Evolutionary conservation across 306 rosid species (phyloP), one percentile per base, ranked within the genome.

Genomic region (Sindora glabra): DNA sequence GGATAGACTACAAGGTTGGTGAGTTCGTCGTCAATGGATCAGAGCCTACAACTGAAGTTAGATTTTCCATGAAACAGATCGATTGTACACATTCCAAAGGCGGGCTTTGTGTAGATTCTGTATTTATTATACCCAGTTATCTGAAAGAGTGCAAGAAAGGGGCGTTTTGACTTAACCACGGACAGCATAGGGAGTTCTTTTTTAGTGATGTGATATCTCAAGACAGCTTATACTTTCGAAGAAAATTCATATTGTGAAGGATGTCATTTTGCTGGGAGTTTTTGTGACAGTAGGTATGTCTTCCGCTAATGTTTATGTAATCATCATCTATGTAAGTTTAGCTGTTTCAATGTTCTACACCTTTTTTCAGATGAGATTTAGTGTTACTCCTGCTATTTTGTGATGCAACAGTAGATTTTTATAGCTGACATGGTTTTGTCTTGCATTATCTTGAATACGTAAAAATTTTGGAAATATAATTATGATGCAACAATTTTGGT

Each of bases 1-100:
- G 97, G 95, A 75, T 89, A 48, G 92, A 89, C 73, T 92, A 89
- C 94, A 86, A 86, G 81, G 99, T 92, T 6, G 97, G 99, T n/a
- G 97, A 89, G 57, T 83, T 92, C 72, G 60, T 71, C 14, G 96
- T 86, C 57, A 66, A 48, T 2, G 82, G 81, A 47, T 60, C 81
- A 5, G 82, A 74, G 41, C 86, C 95, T 23, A 77, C 73, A 21
- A 76, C 86, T 0, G 82, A 89, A 82, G 79, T 92, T 56, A 77
- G 80, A 69, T 86, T 86, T 76, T 92, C 97, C 70, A 89, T 92
- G 97, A 92, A 89, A 74, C 99, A 89, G 84, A 89, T 89, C 10
- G 99, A 89, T 64, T 92, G 99, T 55, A 92, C 97, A 10, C 99
- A 86, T 63, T 86, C 95, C 15, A 89, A 92, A 82, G 99, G 97